Percentiles rank a stretch among this genome's conserved stretches.
Evolutionary conservation across 345 rosid genomes (phyloP).

Genomic region (Pugionium dolabratum): DNA sequence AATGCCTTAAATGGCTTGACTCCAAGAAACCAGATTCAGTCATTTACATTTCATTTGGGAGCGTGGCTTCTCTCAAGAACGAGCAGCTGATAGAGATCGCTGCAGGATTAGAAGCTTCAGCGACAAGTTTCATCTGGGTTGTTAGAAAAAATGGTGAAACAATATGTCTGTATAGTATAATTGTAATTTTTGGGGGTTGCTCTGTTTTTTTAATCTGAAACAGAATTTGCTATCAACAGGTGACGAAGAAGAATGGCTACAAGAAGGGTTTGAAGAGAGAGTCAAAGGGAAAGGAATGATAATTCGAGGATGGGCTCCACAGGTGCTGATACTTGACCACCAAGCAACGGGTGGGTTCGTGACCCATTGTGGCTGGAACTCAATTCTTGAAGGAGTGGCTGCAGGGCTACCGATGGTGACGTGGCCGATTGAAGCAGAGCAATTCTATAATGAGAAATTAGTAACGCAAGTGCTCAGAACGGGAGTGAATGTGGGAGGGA

Average conservation of each 20-base stretch:
- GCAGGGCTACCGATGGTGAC: slow-evolving; percentile 54
- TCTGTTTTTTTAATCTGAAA: slow-evolving; percentile 3
- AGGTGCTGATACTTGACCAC: slow-evolving; percentile 49
- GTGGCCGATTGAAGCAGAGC: slow-evolving; percentile 53
- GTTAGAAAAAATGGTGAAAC: slow-evolving; percentile 13
- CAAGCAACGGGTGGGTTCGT: slow-evolving; percentile 48
- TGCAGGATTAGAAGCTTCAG: slow-evolving; percentile 35
- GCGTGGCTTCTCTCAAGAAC: slow-evolving; percentile 36
- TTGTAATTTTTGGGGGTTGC: background rate
- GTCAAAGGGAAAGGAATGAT: slow-evolving; percentile 41
- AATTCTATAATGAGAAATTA: slow-evolving; percentile 50
- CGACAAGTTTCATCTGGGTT: slow-evolving; percentile 32
- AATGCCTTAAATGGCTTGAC: slow-evolving; percentile 57
- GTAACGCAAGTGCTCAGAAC: slow-evolving; percentile 42
- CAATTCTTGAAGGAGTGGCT: slow-evolving; percentile 43
- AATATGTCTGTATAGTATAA: no score
- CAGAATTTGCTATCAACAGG: slow-evolving; percentile 2
- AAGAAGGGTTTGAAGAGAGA: slow-evolving; percentile 44
- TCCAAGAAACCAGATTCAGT: slow-evolving; percentile 52
- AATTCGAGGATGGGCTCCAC: slow-evolving; percentile 53
- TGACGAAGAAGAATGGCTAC: slow-evolving; percentile 40
- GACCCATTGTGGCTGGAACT: slow-evolving; percentile 66
- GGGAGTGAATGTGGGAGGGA: slow-evolving; percentile 42
- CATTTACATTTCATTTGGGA: slow-evolving; percentile 61
- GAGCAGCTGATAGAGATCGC: slow-evolving; percentile 35